Base-by-base conservation (phyloP, 2,329 filamentous ascomycete species). In the Cladophialophora immunda region DNA sequence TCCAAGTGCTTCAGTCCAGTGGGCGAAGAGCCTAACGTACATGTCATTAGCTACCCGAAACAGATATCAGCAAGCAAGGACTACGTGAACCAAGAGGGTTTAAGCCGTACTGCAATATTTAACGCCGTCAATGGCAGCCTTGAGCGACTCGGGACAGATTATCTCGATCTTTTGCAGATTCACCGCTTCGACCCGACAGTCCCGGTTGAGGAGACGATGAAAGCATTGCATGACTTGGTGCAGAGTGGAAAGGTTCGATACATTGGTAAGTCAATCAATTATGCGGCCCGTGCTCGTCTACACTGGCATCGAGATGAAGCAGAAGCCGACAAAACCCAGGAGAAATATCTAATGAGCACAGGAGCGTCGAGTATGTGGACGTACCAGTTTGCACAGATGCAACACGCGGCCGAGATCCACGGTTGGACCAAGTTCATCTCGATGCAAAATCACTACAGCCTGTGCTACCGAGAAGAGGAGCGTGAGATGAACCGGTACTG, bases 91-190 rank as follows among this genome's bases (percentile, higher is more conserved):
- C 58, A 60, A 32, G 11, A 32, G 13, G 75, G 1, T 75, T 76
- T 90, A 45, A 85, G 82, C 36, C 79, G 88, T 15, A 86, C 85
- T 72, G 84, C 87, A 65, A 86, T 90, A 69, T 84, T 89, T 70
- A 83, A 85, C 69, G 86, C 86, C 0, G 87, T 90, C 2, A 81
- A 89, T 54, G 80, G 77, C 45, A 73, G 76, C 6, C 75, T 84
- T 22, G 74, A 78, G 65, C 76, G 82, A 30, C 74, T 83, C 32
- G 77, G 77, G 25, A 77, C 76, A 1, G 78, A 80, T 22, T 84
- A 85, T 70, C 78, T 85, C n/a, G 82, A 85, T 66, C 72, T 85
- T 17, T 76, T 84, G 50, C 81, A 84, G 63, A 85, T 85, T 65
- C 83, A 85, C 68, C 79, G 83, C 19, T 84, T 82, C 62, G 83